Evolutionary conservation across 1,139 yeast genomes (phyloP).

Genomic region (Yarrowia galli): DNA sequence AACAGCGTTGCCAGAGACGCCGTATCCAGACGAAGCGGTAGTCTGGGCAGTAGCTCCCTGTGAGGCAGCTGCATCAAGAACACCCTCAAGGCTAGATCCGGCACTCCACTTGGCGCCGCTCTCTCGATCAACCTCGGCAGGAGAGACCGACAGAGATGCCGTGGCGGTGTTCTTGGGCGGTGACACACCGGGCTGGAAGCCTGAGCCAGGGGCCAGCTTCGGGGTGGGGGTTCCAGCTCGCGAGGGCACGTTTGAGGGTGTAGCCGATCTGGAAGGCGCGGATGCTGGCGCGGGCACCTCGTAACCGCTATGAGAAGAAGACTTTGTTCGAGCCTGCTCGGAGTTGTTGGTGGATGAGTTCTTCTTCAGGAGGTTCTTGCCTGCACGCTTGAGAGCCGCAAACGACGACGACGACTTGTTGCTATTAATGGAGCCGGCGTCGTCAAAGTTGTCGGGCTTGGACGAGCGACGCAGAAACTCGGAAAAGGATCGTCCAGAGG

Average conservation of each 20-base stretch:
- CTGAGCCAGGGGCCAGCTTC: background rate
- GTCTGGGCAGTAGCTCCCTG: background rate
- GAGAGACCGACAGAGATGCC: constrained; percentile 39
- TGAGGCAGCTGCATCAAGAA: background rate
- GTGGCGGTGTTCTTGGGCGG: constrained; percentile 38
- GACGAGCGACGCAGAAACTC: constrained; percentile 32
- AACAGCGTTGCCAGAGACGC: constrained; percentile 9
- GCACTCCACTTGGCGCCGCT: constrained; percentile 15
- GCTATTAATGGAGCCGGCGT: constrained; percentile 12
- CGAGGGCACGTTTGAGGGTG: background rate
- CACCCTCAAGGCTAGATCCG: constrained; percentile 14
- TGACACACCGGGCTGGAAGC: background rate
- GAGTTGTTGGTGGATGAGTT: too few species aligned
- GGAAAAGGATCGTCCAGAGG: constrained; percentile 20
- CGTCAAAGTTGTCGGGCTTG: constrained; percentile 33
- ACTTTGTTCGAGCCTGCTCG: constrained; percentile 38
- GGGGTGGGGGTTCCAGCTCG: background rate
- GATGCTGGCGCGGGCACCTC: background rate
- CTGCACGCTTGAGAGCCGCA: constrained; percentile 27
- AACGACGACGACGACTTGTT: constrained; percentile 27
- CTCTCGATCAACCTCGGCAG: constrained; percentile 24
- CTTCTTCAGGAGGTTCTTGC: constrained; percentile 27
- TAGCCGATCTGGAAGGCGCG: background rate
- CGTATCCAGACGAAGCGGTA: background rate
- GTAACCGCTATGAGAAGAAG: constrained; percentile 21